These are phyloP conservation scores for Suillus plorans DNA, from an alignment of 768 basidiomycete genomes.

Conservation along the genomic window DNA sequence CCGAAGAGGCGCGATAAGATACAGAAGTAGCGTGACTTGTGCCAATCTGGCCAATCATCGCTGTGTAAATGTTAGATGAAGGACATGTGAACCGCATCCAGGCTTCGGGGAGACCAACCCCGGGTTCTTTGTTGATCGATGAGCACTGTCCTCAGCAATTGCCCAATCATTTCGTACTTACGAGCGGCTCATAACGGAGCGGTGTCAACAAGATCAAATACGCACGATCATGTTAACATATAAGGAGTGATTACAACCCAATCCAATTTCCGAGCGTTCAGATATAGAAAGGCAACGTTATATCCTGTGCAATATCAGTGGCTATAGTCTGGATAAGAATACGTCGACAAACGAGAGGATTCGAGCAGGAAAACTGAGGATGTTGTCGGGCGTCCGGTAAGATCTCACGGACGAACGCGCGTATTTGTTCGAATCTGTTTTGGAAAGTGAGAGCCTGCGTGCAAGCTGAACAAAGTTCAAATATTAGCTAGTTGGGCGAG, in stretches of 20 bases:
- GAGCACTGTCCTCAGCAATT: not conserved
- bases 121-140: not conserved
- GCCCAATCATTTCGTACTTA: not conserved
- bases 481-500: not conserved
- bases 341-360: not conserved
- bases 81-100: not conserved
- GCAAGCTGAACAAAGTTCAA: not conserved
- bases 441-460: not conserved
- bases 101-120: not conserved
- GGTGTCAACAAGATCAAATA: not conserved
- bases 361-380: not conserved
- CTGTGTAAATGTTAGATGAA: not conserved
- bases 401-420: not conserved
- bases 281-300: constrained; percentile 1
- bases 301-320: constrained; percentile 1
- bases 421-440: not conserved
- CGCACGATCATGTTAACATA: not conserved
- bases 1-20: not conserved
- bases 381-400: not conserved
- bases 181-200: not conserved
- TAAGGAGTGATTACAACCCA: not conserved
- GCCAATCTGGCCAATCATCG: not conserved
- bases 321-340: not conserved
- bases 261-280: not conserved
- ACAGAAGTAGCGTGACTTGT: not conserved